These are phyloP conservation scores for Leptographium procerum DNA, from an alignment of 2,329 filamentous ascomycete species.

Conservation along the genomic window DNA sequence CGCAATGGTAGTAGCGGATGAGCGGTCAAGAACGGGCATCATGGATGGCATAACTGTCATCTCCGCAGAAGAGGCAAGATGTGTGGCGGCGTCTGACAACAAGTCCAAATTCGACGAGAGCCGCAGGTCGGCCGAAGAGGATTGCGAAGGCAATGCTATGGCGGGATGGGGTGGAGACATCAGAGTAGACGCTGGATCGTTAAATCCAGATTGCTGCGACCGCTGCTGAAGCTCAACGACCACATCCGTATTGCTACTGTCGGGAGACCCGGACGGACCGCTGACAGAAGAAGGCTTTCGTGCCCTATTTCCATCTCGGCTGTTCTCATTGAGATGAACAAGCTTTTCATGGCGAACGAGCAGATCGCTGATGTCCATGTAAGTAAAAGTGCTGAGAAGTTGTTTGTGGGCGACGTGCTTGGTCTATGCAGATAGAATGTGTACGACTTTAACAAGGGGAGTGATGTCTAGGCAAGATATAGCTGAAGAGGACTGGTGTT, in stretches of 20 bases:
- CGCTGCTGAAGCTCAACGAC: constrained; percentile 28
- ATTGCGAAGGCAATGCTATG: constrained; percentile 8
- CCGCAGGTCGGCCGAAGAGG: constrained; percentile 34
- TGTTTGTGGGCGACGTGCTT: background rate
- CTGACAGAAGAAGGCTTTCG: constrained; percentile 40
- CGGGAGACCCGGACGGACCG: constrained; percentile 30
- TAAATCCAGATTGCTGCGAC: constrained; percentile 14
- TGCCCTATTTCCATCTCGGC: constrained; percentile 39
- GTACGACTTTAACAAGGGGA: background rate
- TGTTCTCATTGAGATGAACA: constrained; percentile 50
- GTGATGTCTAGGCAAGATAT: background rate
- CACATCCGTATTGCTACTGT: constrained; percentile 31
- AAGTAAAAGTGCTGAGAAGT: constrained; percentile 29
- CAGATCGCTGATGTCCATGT: constrained; percentile 54
- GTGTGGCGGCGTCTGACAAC: constrained; percentile 46
- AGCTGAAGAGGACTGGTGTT: background rate
- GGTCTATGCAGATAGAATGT: background rate
- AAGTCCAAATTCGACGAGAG: constrained; percentile 42
- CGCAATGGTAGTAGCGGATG: constrained; percentile 25
- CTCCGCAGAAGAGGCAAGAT: constrained; percentile 41
- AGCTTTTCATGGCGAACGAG: constrained; percentile 54
- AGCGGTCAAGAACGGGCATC: constrained; percentile 32
- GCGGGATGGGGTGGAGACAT: background rate
- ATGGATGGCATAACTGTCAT: constrained; percentile 40
- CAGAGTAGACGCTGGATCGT: constrained; percentile 9